Evolutionary conservation across 345 rosid species (phyloP).

Genomic region (Viola odorata): DNA sequence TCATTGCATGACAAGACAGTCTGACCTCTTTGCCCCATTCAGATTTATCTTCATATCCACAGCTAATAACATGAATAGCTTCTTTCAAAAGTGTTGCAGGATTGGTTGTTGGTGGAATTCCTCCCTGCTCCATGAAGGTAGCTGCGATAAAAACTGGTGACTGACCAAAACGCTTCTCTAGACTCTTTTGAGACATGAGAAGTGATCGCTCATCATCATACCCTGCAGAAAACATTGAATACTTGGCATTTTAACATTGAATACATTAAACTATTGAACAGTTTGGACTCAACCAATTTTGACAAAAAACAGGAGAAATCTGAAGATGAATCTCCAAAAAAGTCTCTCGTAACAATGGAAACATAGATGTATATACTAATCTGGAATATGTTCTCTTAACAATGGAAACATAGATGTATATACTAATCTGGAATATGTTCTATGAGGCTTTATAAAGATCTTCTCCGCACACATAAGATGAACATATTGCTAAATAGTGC

Average conservation of each 20-base stretch:
- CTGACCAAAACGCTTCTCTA: conserved; percentile 99
- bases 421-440: too few relatives aligned
- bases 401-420: too few relatives aligned
- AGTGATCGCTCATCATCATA: conserved; percentile 98
- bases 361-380: too few relatives aligned
- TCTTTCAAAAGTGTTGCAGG: conserved; percentile 93
- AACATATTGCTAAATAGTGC: too few relatives aligned
- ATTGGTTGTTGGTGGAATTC: conserved; percentile 91
- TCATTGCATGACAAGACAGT: background rate
- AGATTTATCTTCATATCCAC: conserved; percentile 98
- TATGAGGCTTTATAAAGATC: too few relatives aligned
- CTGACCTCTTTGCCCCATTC: conserved; percentile 99
- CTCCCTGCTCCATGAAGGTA: conserved; percentile 97
- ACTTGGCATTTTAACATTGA: background rate
- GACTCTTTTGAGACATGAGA: conserved; percentile 94
- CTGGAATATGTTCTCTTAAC: too few relatives aligned
- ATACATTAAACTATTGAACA: too few relatives aligned
- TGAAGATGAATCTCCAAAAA: too few relatives aligned
- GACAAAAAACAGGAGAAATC: too few relatives aligned
- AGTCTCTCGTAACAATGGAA: too few relatives aligned
- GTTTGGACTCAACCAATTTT: too few relatives aligned
- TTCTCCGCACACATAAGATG: too few relatives aligned
- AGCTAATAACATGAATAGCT: conserved; percentile 98
- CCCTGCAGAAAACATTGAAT: conserved; percentile 47
- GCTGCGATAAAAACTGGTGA: conserved; percentile 98